phyloP scores from a whole-genome alignment of 2,329 filamentous ascomycete genomes.

The Botryotinia calthae region DNA sequence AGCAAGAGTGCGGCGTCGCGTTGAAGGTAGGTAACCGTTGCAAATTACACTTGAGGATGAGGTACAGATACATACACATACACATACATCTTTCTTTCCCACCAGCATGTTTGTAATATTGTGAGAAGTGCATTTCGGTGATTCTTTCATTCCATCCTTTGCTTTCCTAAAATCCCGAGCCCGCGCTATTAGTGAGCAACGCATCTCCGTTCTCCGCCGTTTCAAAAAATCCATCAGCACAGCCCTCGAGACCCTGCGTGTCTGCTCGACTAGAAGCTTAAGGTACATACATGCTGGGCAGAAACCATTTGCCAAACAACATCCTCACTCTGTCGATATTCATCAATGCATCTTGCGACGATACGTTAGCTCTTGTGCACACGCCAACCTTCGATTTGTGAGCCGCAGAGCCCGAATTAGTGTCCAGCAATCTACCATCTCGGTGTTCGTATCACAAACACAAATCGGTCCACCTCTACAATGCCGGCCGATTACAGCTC shows the following conservation, averaged over 20 bases:
- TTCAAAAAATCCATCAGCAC: slow-evolving; percentile 18
- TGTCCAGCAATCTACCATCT: neutral
- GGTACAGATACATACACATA: neutral
- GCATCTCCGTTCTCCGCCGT: slow-evolving; percentile 1
- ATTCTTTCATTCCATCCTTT: neutral
- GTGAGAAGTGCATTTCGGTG: neutral
- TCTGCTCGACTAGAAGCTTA: neutral
- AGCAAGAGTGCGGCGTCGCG: slow-evolving; percentile 11
- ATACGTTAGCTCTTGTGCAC: neutral
- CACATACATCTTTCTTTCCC: neutral
- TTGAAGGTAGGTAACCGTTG: neutral
- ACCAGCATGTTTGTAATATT: neutral
- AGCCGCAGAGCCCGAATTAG: neutral
- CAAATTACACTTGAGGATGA: neutral
- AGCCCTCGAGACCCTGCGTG: neutral
- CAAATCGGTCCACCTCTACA: neutral
- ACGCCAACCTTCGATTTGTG: neutral
- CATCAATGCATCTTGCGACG: slow-evolving; percentile 15
- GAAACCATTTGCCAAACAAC: neutral
- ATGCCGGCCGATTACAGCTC: slow-evolving; percentile 55
- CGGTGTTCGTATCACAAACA: neutral
- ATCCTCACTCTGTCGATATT: neutral
- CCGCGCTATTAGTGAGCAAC: neutral
- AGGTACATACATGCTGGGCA: neutral
- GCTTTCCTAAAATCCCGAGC: neutral